Evolutionary conservation across 2,329 filamentous ascomycete species (phyloP).

Genomic region (Alternaria postmessia): DNA sequence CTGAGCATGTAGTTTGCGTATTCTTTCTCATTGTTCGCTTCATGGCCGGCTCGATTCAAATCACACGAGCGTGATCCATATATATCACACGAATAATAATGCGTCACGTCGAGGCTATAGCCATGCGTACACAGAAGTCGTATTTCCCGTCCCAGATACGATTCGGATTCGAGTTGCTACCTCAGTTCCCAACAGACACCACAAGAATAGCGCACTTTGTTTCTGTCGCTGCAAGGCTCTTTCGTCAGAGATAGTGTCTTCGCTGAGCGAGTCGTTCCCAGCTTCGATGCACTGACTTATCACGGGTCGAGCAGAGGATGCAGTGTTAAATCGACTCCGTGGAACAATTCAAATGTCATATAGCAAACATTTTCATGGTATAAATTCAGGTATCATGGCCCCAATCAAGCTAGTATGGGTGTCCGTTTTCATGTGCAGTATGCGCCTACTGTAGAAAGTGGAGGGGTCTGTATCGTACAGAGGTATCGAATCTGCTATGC

Average conservation of each 20-base stretch:
- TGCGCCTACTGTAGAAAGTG: not conserved
- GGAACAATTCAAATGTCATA: fast-evolving
- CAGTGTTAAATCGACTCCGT: not conserved
- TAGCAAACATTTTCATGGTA: not conserved
- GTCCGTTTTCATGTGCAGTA: not conserved
- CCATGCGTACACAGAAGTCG: not conserved
- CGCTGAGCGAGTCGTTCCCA: too few species aligned
- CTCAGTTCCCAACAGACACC: not conserved
- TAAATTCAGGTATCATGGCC: not conserved
- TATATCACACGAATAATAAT: not conserved
- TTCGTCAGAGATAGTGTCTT: too few species aligned
- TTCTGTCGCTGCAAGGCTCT: not conserved
- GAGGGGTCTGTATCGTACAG: not conserved
- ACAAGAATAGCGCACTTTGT: not conserved
- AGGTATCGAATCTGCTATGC: not conserved
- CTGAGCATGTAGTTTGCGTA: not conserved
- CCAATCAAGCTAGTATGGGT: too few species aligned
- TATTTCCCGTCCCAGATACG: too few species aligned
- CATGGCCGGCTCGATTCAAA: not conserved
- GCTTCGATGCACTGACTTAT: too few species aligned
- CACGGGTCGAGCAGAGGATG: not conserved
- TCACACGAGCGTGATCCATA: not conserved
- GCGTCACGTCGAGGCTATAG: not conserved
- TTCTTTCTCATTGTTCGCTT: not conserved
- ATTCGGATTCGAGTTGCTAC: not conserved